These are phyloP conservation scores for Brasenia schreberi DNA, from an alignment of 164 flowering plant species.

Conservation along the genomic window DNA sequence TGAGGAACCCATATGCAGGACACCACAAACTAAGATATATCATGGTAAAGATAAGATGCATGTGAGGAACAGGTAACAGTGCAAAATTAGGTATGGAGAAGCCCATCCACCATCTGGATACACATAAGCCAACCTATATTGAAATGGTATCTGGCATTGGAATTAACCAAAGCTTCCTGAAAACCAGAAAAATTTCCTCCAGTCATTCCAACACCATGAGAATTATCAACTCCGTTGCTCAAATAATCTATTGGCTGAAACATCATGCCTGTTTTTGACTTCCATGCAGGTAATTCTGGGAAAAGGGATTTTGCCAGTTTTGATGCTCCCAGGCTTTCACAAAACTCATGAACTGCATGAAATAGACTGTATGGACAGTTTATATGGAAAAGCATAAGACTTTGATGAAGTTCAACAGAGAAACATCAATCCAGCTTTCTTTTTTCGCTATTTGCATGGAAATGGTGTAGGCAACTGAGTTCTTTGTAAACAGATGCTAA, in stretches of 20 bases:
- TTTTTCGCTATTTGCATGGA: too few relatives aligned
- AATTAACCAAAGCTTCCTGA: conserved; percentile 24
- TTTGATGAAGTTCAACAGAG: background rate
- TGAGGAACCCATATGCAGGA: background rate
- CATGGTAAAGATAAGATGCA: background rate
- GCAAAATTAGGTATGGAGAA: background rate
- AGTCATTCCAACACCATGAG: conserved; percentile 28
- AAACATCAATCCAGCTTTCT: background rate
- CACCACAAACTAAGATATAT: background rate
- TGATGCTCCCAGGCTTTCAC: conserved; percentile 68
- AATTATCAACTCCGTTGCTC: conserved; percentile 23
- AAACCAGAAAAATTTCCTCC: conserved; percentile 33
- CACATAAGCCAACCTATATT: conserved; percentile 48
- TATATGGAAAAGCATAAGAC: background rate
- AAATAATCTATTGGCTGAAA: conserved; percentile 31
- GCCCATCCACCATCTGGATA: background rate
- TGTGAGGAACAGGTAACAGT: background rate
- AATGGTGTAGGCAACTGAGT: background rate
- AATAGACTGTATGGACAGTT: conserved; percentile 27
- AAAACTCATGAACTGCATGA: conserved; percentile 62
- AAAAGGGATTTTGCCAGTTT: conserved; percentile 84
- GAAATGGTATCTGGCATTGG: conserved; percentile 14
- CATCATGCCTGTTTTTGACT: conserved; percentile 27
- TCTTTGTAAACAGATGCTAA: background rate
- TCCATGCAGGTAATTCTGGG: conserved; percentile 43